These are phyloP conservation scores for Xylariaceae sp. DNA, from an alignment of 2,329 filamentous ascomycete genomes.

Conservation along the genomic window DNA sequence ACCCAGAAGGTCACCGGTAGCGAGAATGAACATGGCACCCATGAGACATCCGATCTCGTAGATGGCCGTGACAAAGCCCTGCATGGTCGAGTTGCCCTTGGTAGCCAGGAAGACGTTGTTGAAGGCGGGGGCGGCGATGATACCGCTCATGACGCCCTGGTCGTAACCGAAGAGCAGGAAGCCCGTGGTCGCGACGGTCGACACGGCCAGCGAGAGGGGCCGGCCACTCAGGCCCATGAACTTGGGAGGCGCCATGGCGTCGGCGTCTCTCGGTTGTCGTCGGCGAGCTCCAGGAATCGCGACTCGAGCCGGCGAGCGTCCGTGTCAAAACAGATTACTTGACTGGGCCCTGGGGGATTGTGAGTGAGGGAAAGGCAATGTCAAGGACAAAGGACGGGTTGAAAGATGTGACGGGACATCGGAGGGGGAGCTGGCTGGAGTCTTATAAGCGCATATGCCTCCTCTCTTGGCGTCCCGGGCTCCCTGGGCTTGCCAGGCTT, in stretches of 20 bases:
- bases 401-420: no score
- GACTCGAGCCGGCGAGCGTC: background rate
- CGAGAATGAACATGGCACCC: slow-evolving; percentile 41
- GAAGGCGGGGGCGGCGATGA: slow-evolving; percentile 44
- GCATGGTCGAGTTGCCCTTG: slow-evolving; percentile 35
- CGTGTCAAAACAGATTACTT: no score
- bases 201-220: slow-evolving; percentile 48
- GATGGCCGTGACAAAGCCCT: slow-evolving; percentile 39
- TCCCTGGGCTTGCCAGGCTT: no score
- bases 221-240: slow-evolving; percentile 54
- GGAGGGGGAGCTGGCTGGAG: no score
- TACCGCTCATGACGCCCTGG: slow-evolving; percentile 37
- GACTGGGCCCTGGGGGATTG: no score
- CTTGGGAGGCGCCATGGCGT: slow-evolving; percentile 44
- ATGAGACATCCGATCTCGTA: slow-evolving; percentile 38
- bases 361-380: no score
- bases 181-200: slow-evolving; percentile 56
- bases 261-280: slow-evolving; percentile 3
- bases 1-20: slow-evolving; percentile 45
- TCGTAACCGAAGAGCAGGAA: slow-evolving; percentile 48
- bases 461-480: no score
- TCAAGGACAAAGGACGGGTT: no score
- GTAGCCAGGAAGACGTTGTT: slow-evolving; percentile 39
- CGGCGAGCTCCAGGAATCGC: slow-evolving; percentile 2
- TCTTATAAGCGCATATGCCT: no score